phyloP scores from a whole-genome alignment of 202 grass and related monocot species.

The Panicum hallii region DNA sequence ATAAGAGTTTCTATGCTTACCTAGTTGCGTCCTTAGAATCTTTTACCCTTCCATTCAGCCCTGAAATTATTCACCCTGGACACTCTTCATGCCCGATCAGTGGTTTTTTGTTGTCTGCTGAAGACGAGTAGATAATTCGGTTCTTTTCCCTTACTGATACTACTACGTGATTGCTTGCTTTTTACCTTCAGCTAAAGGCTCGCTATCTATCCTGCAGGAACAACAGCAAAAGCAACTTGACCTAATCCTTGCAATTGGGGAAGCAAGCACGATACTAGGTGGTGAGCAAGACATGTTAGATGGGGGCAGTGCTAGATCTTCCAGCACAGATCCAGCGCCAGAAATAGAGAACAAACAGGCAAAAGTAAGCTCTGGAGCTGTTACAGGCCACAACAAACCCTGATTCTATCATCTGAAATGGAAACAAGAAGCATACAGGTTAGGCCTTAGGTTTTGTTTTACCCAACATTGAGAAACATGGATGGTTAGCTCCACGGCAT shows the following conservation, averaged over 20 bases:
- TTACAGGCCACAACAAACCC: constrained; percentile 50
- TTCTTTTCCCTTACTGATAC: not conserved
- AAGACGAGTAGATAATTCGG: not conserved
- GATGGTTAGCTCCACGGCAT: not conserved
- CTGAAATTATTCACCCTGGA: not conserved
- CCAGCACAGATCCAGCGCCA: constrained; percentile 7
- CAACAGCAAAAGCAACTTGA: constrained; percentile 92
- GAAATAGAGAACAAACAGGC: constrained; percentile 31
- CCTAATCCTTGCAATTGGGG: constrained; percentile 76
- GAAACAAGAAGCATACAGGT: constrained; percentile 23
- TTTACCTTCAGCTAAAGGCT: constrained; percentile 27
- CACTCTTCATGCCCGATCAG: not conserved
- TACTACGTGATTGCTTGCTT: not conserved
- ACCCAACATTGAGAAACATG: constrained; percentile 17
- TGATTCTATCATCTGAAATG: constrained; percentile 41
- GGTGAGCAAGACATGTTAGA: constrained; percentile 26
- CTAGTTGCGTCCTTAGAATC: not conserved
- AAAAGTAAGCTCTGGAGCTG: constrained; percentile 33
- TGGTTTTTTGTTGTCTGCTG: not conserved
- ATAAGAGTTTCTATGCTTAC: not conserved
- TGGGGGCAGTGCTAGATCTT: constrained; percentile 27
- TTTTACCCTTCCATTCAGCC: not conserved
- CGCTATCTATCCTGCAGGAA: constrained; percentile 53
- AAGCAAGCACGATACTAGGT: constrained; percentile 59
- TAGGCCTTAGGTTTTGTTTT: not conserved